These are phyloP conservation scores for Amesomyces nigricolor DNA, from an alignment of 2,329 filamentous ascomycete genomes.

Conservation along the genomic window DNA sequence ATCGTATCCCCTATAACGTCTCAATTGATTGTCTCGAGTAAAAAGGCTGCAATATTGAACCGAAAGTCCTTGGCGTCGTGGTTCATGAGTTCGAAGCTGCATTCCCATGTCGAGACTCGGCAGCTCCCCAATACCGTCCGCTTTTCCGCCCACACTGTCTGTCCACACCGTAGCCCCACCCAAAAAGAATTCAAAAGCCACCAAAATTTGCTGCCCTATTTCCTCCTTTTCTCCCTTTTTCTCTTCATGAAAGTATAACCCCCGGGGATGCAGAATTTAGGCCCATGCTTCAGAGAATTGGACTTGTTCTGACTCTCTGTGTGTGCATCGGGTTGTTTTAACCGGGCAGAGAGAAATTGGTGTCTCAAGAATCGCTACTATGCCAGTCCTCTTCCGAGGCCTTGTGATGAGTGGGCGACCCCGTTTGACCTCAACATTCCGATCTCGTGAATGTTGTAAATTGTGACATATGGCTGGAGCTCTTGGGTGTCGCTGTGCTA, in stretches of 20 bases:
- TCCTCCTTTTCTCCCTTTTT: constrained; percentile 10
- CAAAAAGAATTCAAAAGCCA: background rate
- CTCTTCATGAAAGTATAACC: constrained; percentile 46
- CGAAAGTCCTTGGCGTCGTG: too few relatives aligned
- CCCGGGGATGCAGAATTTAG: constrained; percentile 50
- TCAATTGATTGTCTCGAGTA: too few relatives aligned
- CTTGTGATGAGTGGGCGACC: constrained; percentile 49
- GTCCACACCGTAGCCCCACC: background rate
- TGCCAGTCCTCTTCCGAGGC: constrained; percentile 27
- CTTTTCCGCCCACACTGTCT: background rate
- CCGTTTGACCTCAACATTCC: constrained; percentile 58
- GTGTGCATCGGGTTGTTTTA: constrained; percentile 52
- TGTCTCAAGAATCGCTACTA: constrained; percentile 62
- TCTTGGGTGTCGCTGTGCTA: background rate
- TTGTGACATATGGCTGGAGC: background rate
- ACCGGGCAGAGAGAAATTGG: constrained; percentile 53
- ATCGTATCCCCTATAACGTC: too few relatives aligned
- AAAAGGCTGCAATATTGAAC: too few relatives aligned
- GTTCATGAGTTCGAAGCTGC: too few relatives aligned
- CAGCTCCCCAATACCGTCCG: too few relatives aligned
- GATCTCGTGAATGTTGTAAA: background rate
- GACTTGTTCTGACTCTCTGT: constrained; percentile 25
- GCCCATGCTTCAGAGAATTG: constrained; percentile 38
- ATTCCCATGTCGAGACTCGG: too few relatives aligned
- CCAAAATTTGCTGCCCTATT: background rate